A percentile compares a stretch with the other conserved stretches of the same genome.
Conservation (phyloP, 2,329 filamentous ascomycete genomes). For the Neurospora crassa region DNA sequence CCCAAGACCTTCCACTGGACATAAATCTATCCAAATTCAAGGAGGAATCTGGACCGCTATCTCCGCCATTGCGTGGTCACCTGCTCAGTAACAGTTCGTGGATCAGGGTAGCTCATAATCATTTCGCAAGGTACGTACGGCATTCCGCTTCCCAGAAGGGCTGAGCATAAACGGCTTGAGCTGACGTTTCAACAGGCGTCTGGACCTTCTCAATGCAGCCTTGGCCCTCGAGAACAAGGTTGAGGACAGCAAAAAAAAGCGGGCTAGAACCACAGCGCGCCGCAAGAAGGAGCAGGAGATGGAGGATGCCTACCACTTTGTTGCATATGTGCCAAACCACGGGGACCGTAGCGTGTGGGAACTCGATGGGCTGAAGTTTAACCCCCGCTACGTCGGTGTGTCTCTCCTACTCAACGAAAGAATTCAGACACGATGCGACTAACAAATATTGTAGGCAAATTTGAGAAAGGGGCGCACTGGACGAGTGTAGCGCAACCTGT, state of each 20-base stretch:
- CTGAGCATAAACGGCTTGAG: background rate
- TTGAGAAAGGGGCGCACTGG: constrained; percentile 48
- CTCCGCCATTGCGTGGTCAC: constrained; percentile 65
- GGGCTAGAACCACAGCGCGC: constrained; percentile 8
- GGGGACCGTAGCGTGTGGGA: constrained; percentile 58
- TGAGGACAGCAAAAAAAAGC: constrained; percentile 27
- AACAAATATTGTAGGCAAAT: background rate
- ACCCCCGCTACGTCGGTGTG: constrained; percentile 56
- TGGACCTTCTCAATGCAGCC: constrained; percentile 67
- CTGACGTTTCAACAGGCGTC: constrained; percentile 39
- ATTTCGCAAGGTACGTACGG: constrained; percentile 57
- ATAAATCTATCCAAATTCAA: constrained; percentile 65
- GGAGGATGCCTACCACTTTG: constrained; percentile 63
- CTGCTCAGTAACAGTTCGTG: constrained; percentile 64
- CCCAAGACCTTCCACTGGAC: constrained; percentile 56
- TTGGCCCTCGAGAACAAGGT: constrained; percentile 52
- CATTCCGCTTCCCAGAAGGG: constrained; percentile 2
- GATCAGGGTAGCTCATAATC: constrained; percentile 78
- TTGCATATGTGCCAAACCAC: constrained; percentile 74
- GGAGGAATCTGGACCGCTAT: constrained; percentile 55
- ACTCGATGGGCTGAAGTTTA: constrained; percentile 71
- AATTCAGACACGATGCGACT: background rate
- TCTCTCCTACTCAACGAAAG: background rate
- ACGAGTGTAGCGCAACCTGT: constrained; percentile 51
- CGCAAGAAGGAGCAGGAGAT: constrained; percentile 3